A percentile compares a stretch with the other conserved stretches of the same genome.
Conservation (phyloP, 305 asterid genomes). For the Lippia alba region DNA sequence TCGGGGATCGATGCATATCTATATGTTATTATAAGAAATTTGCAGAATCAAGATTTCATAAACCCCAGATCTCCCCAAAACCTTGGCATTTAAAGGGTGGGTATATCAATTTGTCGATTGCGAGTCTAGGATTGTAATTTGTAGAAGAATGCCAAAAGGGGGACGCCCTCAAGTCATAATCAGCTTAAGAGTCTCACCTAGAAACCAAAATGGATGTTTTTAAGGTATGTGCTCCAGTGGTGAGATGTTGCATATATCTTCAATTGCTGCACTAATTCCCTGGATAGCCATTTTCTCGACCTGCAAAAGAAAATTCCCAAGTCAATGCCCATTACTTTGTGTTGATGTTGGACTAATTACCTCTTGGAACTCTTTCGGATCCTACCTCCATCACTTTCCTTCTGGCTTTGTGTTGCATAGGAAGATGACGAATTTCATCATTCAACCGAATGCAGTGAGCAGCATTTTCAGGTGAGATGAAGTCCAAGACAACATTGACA, state of each 20-base stretch:
- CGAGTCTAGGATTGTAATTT: conserved; percentile 15
- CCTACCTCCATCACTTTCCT: conserved; percentile 75
- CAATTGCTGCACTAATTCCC: conserved; percentile 73
- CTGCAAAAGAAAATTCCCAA: conserved; percentile 47
- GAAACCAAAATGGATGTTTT: conserved; percentile 19
- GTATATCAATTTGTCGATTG: neutral
- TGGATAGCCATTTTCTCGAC: conserved; percentile 81
- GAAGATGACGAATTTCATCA: conserved; percentile 89
- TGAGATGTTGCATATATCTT: conserved; percentile 54
- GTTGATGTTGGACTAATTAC: conserved; percentile 6
- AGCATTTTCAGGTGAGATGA: conserved; percentile 93
- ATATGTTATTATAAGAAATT: conserved; percentile 14
- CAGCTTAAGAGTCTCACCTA: neutral
- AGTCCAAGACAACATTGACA: conserved; percentile 75
- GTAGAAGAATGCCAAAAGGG: conserved; percentile 10
- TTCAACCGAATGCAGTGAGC: conserved; percentile 69
- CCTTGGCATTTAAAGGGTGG: neutral
- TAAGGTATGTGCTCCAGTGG: conserved; percentile 51
- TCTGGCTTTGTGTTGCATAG: conserved; percentile 77
- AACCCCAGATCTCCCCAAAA: neutral
- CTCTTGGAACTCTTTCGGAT: neutral
- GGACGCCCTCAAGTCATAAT: neutral
- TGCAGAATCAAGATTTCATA: conserved; percentile 4
- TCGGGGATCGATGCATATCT: conserved; percentile 23
- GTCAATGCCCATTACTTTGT: conserved; percentile 1